phyloP scores from a whole-genome alignment of 2,329 filamentous ascomycete species.

The Clarireedia homoeocarpa region DNA sequence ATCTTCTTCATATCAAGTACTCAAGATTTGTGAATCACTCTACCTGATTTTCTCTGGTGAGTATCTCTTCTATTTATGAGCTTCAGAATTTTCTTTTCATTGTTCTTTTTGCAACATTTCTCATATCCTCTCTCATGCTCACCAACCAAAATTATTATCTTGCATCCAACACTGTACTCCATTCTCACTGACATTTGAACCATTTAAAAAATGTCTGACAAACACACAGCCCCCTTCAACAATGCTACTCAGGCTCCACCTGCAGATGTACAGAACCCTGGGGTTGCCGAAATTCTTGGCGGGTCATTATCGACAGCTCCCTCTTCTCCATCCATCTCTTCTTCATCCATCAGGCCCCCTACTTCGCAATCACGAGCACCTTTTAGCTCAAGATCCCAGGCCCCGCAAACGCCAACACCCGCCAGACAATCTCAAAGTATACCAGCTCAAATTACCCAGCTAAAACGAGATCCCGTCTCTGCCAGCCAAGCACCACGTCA shows the following conservation, averaged over 20 bases:
- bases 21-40: too few species aligned
- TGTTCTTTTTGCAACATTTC: too few species aligned
- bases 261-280: background rate
- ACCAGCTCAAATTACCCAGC: background rate
- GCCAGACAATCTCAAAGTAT: background rate
- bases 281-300: background rate
- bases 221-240: background rate
- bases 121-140: too few species aligned
- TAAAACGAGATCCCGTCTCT: background rate
- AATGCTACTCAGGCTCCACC: background rate
- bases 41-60: too few species aligned
- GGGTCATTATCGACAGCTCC: background rate
- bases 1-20: too few species aligned
- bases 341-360: background rate
- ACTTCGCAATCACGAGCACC: background rate
- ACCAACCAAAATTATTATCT: too few species aligned
- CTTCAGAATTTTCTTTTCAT: too few species aligned
- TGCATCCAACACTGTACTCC: too few species aligned
- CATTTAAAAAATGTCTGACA: background rate
- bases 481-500: background rate
- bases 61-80: too few species aligned
- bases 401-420: background rate
- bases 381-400: background rate
- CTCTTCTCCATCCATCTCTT: background rate
- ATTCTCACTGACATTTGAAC: background rate